Evolutionary conservation across 768 basidiomycete genomes (phyloP), one percentile per base, ranked within the genome.

Genomic region (Amanita muscaria): DNA sequence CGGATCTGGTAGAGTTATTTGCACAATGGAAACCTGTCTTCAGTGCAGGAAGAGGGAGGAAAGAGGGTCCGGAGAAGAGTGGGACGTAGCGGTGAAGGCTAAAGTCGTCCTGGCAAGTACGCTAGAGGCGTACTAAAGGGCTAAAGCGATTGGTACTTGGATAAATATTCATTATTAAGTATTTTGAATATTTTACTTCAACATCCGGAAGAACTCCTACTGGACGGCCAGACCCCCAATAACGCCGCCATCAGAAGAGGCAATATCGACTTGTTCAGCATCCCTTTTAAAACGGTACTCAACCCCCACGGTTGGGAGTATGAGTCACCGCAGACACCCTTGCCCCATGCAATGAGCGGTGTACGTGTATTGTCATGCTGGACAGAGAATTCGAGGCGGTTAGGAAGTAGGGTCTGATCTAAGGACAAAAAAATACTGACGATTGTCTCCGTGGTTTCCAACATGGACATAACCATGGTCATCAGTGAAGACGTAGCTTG

Each of bases 381-480:
- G 31, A 33, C 23, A 21, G n/a, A 38, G 27, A 47, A 43, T 36
- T 18, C 38, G 31, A 14, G 32, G 24, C 24, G 40, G 19, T 22
- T 29, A 48, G 27, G 44, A 9, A 25, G 23, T 22, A 19, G 9
- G 25, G 22, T 5, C 12, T 45, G n/a, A 41, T 8, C 25, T 10
- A 27, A 25, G 23, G 34, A 11, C 31, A 25, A 30, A 32, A 10
- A 38, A 40, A 42, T 21, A 59, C 67, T 57, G 55, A 84, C 86
- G 80, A 29, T 89, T 89, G 49, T 92, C 89, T 3, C 89, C 89
- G 47, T 92, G 89, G 55, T 90, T 91, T 10, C 89, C 89, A 43
- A 88, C 82, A 24, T 69, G 74, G 3, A 84, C 86, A 89, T 91
- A 91, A 7, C 89, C 89, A 56, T 92, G 89, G 59, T 92, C 89